phyloP scores from a whole-genome alignment of 768 basidiomycete species.

The Serendipita sp. region DNA sequence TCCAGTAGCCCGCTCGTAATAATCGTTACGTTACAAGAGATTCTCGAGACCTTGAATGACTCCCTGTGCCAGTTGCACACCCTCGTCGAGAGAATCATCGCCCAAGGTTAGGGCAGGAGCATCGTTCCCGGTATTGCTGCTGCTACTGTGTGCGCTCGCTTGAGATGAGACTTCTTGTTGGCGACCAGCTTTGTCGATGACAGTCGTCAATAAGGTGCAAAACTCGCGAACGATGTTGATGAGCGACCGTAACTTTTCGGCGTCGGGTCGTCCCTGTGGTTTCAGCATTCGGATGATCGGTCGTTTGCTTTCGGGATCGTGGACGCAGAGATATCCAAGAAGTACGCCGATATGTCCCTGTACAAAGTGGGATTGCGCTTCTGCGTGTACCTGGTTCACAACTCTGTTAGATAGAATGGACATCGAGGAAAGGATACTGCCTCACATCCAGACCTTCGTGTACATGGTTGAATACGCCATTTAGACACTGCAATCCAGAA shows the following conservation, averaged over 20 bases:
- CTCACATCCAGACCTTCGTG: not conserved
- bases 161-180: not conserved
- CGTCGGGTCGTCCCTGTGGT: constrained; percentile 18
- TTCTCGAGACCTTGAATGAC: not conserved
- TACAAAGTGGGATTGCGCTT: constrained; percentile 20
- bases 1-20: too few relatives aligned
- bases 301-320: constrained; percentile 15
- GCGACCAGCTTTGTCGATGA: constrained; percentile 9
- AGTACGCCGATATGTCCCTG: constrained; percentile 62
- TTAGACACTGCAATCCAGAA: not conserved
- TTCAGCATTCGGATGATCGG: constrained; percentile 20
- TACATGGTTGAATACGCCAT: not conserved
- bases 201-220: constrained; percentile 25
- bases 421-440: not conserved
- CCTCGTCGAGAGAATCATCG: not conserved
- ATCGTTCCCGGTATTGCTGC: not conserved
- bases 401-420: not conserved
- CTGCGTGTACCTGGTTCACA: not conserved
- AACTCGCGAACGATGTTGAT: constrained; percentile 26
- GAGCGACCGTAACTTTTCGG: constrained; percentile 20
- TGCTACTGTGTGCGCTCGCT: not conserved
- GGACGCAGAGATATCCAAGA: constrained; percentile 35
- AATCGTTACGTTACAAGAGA: not conserved
- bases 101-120: not conserved
- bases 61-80: not conserved